Conservation (phyloP, 345 rosid species). For the Trapa incisa region DNA sequence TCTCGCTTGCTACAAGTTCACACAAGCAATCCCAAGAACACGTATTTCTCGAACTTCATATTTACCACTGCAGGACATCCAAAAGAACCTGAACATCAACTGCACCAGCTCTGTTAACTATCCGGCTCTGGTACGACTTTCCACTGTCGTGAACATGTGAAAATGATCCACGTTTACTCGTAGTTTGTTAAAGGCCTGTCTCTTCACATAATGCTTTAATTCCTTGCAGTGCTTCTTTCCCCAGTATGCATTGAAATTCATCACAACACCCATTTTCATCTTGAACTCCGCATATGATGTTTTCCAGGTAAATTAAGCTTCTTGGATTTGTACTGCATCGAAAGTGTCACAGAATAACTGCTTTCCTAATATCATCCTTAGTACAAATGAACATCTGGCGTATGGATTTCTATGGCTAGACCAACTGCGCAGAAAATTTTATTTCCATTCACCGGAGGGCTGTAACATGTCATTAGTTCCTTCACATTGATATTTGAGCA, state of each 20-base stretch:
- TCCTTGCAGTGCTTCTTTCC: slow-evolving; percentile 79
- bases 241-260: slow-evolving; percentile 53
- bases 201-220: background rate
- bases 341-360: too few relatives aligned
- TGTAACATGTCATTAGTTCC: background rate
- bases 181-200: background rate
- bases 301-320: slow-evolving; percentile 42
- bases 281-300: slow-evolving; percentile 89
- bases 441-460: background rate
- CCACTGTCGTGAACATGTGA: background rate
- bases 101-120: slow-evolving; percentile 34
- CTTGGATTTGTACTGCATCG: background rate
- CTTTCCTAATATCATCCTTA: too few relatives aligned
- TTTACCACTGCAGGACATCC: slow-evolving; percentile 41
- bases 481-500: background rate
- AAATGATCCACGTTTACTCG: too few relatives aligned
- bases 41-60: slow-evolving; percentile 3
- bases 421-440: background rate
- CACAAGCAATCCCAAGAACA: too few relatives aligned
- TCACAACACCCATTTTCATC: slow-evolving; percentile 62
- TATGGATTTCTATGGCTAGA: too few relatives aligned
- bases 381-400: too few relatives aligned
- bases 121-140: slow-evolving; percentile 48
- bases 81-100: slow-evolving; percentile 42
- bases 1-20: background rate